These are phyloP conservation scores for Emydomyces testavorans DNA, from an alignment of 2,329 filamentous ascomycete genomes.

Conservation along the genomic window DNA sequence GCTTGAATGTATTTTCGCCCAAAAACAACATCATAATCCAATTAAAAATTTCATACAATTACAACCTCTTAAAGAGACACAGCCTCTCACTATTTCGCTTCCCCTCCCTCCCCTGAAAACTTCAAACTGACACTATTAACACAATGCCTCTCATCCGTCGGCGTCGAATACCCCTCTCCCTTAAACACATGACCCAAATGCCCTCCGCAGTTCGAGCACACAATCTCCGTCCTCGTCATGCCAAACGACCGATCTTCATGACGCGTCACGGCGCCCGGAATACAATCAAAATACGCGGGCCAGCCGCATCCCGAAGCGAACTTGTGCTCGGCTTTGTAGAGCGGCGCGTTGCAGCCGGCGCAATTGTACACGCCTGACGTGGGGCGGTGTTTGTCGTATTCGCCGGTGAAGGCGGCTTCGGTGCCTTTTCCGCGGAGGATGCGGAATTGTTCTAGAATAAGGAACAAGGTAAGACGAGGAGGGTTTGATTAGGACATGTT, in stretches of 20 bases:
- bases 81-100: conserved; percentile 15
- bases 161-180: conserved; percentile 69
- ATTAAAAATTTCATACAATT: not conserved
- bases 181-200: conserved; percentile 88
- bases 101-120: conserved; percentile 54
- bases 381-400: conserved; percentile 78
- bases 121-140: conserved; percentile 88
- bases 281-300: conserved; percentile 94
- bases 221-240: conserved; percentile 83
- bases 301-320: conserved; percentile 95
- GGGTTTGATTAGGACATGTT: not conserved
- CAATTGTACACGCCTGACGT: conserved; percentile 70
- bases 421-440: conserved; percentile 87
- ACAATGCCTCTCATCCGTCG: conserved; percentile 92
- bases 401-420: conserved; percentile 65
- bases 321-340: conserved; percentile 90
- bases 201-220: conserved; percentile 87
- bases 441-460: conserved; percentile 75
- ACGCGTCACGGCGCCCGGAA: conserved; percentile 78
- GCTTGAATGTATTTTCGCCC: no score
- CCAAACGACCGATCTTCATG: conserved; percentile 67
- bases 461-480: conserved; percentile 19
- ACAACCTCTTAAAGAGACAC: not conserved
- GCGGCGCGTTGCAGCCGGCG: conserved; percentile 70
- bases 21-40: not conserved